These are phyloP conservation scores for Xylariaceae sp. DNA, from an alignment of 2,329 filamentous ascomycete genomes.

Conservation along the genomic window DNA sequence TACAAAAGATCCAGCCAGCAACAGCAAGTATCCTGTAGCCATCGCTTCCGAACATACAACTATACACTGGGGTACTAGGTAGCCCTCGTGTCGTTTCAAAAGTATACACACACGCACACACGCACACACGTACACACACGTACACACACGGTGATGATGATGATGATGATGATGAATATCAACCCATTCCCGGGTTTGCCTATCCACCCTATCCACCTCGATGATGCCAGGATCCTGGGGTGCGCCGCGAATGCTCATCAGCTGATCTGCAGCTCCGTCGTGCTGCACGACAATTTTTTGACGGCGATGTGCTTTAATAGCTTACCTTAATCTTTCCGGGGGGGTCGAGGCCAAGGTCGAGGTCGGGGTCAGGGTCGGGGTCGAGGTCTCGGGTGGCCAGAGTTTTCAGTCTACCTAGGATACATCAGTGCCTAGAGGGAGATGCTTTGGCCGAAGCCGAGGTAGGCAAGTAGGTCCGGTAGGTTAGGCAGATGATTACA, in stretches of 20 bases:
- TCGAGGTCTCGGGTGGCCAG: conserved; percentile 12
- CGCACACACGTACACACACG: too few relatives aligned
- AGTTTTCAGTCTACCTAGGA: background rate
- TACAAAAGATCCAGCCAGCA: background rate
- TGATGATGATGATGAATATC: too few relatives aligned
- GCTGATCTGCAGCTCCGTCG: conserved; percentile 20
- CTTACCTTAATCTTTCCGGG: background rate
- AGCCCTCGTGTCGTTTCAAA: conserved; percentile 8
- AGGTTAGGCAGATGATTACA: too few relatives aligned
- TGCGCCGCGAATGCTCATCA: conserved; percentile 16
- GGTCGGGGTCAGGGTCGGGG: background rate
- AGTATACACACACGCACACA: background rate
- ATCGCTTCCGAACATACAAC: conserved; percentile 3
- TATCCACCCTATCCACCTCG: too few relatives aligned
- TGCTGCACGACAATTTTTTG: conserved; percentile 17
- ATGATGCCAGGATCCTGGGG: conserved; percentile 15
- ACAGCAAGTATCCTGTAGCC: conserved; percentile 1
- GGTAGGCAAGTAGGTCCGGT: background rate
- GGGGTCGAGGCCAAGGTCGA: too few relatives aligned
- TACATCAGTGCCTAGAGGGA: background rate
- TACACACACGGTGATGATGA: too few relatives aligned
- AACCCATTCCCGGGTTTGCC: too few relatives aligned
- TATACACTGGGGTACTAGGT: too few relatives aligned
- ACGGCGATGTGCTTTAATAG: background rate
- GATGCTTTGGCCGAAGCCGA: conserved; percentile 1